A percentile compares a stretch with the other conserved stretches of the same genome.
These are phyloP conservation scores for Chaetomium sp. DNA, from an alignment of 2,329 filamentous ascomycete species.

Conservation along the genomic window DNA sequence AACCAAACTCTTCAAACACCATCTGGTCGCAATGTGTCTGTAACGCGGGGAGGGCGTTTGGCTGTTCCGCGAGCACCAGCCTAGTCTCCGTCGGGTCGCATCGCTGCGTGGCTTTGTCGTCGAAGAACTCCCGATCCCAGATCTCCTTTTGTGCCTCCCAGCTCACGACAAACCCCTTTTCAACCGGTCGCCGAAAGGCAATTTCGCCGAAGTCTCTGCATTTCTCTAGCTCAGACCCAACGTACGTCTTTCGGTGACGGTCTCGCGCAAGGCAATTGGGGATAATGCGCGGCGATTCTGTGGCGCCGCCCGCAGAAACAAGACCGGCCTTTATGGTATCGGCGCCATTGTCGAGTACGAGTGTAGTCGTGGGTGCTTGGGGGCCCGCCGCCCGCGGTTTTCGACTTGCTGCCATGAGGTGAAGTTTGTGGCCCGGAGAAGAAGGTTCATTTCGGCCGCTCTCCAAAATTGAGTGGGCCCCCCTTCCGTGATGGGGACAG, in stretches of 20 bases:
- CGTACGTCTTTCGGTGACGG: slow-evolving; percentile 69
- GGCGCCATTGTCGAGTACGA: slow-evolving; percentile 90
- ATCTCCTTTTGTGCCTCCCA: slow-evolving; percentile 96
- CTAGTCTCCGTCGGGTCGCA: slow-evolving; percentile 79
- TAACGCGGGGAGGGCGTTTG: slow-evolving; percentile 72
- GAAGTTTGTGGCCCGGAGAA: not conserved
- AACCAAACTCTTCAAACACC: slow-evolving; percentile 95
- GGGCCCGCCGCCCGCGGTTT: slow-evolving; percentile 49
- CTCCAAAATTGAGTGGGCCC: not conserved
- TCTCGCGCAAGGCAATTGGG: slow-evolving; percentile 87
- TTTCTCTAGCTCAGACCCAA: slow-evolving; percentile 69
- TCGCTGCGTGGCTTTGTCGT: slow-evolving; percentile 55
- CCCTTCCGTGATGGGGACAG: too few relatives aligned
- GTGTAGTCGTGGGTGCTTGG: slow-evolving; percentile 56
- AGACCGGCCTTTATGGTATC: slow-evolving; percentile 89
- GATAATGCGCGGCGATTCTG: slow-evolving; percentile 59
- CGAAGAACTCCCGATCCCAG: slow-evolving; percentile 86
- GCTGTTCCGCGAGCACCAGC: slow-evolving; percentile 76
- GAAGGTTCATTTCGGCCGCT: not conserved
- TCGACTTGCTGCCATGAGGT: slow-evolving; percentile 19
- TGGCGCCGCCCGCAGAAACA: slow-evolving; percentile 38
- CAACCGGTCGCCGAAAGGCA: slow-evolving; percentile 78
- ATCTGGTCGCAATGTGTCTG: slow-evolving; percentile 93
- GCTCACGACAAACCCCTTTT: slow-evolving; percentile 91
- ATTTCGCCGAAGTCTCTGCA: slow-evolving; percentile 89